Base-by-base conservation (phyloP, 768 basidiomycete species). In the Calocybe gangraenosa region DNA sequence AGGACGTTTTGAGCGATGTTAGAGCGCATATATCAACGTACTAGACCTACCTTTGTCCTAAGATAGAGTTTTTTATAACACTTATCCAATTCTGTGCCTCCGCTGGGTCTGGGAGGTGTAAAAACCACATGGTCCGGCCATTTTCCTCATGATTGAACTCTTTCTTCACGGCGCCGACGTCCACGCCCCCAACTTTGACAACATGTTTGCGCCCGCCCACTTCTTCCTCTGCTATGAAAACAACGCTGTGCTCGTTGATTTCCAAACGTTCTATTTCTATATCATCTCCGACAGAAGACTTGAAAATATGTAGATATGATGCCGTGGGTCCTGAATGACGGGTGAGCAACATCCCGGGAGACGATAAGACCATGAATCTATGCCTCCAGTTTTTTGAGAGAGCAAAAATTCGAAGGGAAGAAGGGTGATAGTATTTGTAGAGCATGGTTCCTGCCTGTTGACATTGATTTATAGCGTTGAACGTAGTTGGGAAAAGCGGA, bases 21-120 rank as follows among this genome's bases (percentile, higher is more conserved):
- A 8, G 38, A 23, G 10, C 17, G 6, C n/a, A 46, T 35, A 36
- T 6, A 25, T 22, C 21, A 32, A 45, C 21, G 25, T n/a, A n/a
- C 5, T 28, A 28, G 32, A 51, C 61, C 31, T 53, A 87, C 87
- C 84, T 70, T 63, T 87, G 87, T 11, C 74, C 74, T 25, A 91
- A 69, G 37, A 91, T 82, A 0, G 78, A 76, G 46, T 68, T 77
- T 62, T 90, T 91, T 54, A 91, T 84, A 18, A 73, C 71, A 3
- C 76, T 69, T 48, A 91, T 89, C 88, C 88, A 91, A 48, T 71
- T 73, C 55, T 88, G 85, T 9, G 83, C 78, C 56, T 85, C 84
- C 1, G 56, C 59, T 7, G 74, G 62, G 58, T 82, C 78, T 17
- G 69, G 52, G 44, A 89, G 82, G 45, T 88, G 83, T 44, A 91